Evolutionary conservation across 257 asterid species (phyloP).

Genomic region (Prunella vulgaris): DNA sequence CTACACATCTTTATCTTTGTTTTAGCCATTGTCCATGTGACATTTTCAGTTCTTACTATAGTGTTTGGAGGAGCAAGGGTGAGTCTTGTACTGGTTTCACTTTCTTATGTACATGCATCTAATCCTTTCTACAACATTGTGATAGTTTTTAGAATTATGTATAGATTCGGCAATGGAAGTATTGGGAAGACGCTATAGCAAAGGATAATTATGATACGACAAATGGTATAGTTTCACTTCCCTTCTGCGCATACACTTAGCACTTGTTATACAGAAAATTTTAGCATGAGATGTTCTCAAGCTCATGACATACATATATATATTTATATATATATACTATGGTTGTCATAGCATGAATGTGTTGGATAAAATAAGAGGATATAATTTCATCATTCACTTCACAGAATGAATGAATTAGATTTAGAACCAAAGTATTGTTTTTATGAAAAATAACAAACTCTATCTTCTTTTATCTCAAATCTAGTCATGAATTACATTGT

Average conservation of each 20-base stretch:
- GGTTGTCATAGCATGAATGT: neutral
- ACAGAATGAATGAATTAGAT: neutral
- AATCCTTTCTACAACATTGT: neutral
- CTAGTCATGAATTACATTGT: slow-evolving; percentile 8
- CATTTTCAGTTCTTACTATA: slow-evolving; percentile 67
- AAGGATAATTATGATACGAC: slow-evolving; percentile 45
- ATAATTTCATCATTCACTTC: neutral
- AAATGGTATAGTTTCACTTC: slow-evolving; percentile 39
- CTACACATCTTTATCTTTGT: slow-evolving; percentile 82
- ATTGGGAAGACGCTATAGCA: slow-evolving; percentile 79
- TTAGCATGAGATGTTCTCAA: slow-evolving; percentile 10
- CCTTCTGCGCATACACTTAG: neutral
- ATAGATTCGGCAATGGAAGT: slow-evolving; percentile 95
- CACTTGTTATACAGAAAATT: neutral
- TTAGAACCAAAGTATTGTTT: neutral
- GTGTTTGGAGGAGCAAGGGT: slow-evolving; percentile 77
- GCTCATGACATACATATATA: neutral
- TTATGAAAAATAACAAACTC: neutral
- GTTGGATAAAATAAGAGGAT: neutral
- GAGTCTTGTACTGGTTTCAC: slow-evolving; percentile 12
- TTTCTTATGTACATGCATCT: neutral
- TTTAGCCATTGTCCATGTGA: slow-evolving; percentile 80
- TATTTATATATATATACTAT: neutral
- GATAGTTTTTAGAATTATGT: slow-evolving; percentile 8
- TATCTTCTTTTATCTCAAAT: neutral